phyloP scores from a whole-genome alignment of 129 eudicot species.

The Pseudognaphalium luteoalbum region DNA sequence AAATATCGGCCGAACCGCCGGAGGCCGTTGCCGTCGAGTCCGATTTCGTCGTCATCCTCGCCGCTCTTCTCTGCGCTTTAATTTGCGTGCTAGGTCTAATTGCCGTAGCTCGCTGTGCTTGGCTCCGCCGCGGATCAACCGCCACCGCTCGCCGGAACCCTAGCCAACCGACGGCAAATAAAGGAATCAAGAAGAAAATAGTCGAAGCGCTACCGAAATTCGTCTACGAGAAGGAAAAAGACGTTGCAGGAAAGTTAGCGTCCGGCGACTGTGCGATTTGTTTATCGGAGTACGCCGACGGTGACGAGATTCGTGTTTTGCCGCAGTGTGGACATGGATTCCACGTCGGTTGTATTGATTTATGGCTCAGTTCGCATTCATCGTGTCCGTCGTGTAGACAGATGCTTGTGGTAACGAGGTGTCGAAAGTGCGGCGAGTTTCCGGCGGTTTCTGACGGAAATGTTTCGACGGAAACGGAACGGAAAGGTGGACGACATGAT shows the following conservation, averaged over 20 bases:
- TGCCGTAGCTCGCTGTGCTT: slow-evolving; percentile 67
- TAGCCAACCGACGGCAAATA: slow-evolving; percentile 39
- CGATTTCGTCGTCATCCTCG: slow-evolving; percentile 71
- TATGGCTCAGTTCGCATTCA: slow-evolving; percentile 79
- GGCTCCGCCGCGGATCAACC: slow-evolving; percentile 53
- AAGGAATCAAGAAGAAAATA: slow-evolving; percentile 56
- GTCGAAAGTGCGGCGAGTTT: slow-evolving; percentile 64
- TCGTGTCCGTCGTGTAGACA: slow-evolving; percentile 89
- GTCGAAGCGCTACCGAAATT: slow-evolving; percentile 53
- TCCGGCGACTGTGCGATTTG: slow-evolving; percentile 77
- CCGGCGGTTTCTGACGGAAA: slow-evolving; percentile 36
- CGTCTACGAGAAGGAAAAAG: slow-evolving; percentile 22
- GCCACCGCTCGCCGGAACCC: slow-evolving; percentile 13
- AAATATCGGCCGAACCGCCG: slow-evolving; percentile 42
- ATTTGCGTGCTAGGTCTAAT: slow-evolving; percentile 65
- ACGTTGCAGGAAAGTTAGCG: neutral
- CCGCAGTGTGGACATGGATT: slow-evolving; percentile 89
- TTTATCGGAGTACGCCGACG: slow-evolving; percentile 65
- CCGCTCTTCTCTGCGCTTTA: slow-evolving; percentile 70
- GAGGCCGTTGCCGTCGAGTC: slow-evolving; percentile 46
- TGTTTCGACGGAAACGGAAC: slow-evolving; percentile 10
- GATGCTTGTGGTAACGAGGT: slow-evolving; percentile 49
- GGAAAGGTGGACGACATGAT: slow-evolving; percentile 27
- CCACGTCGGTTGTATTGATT: slow-evolving; percentile 70
- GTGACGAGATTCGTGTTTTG: slow-evolving; percentile 75